Conservation (phyloP, 2,329 filamentous ascomycete genomes). For the Diplocarpon mali region DNA sequence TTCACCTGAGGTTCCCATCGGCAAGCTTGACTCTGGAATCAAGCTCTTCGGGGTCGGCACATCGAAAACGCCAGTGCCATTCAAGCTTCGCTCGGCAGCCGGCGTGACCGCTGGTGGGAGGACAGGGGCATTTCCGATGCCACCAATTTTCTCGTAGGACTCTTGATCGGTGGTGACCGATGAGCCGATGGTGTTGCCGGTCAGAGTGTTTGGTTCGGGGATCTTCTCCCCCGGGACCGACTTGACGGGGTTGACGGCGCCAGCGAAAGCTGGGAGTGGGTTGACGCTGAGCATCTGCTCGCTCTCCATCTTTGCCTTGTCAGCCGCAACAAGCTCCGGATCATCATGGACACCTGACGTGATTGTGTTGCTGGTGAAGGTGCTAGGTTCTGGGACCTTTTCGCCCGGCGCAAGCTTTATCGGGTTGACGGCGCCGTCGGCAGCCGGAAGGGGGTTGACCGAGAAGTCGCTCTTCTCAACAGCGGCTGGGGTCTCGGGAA, state of each 20-base stretch:
- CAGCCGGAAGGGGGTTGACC: conserved; percentile 51
- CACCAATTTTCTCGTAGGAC: conserved; percentile 74
- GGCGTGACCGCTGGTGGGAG: conserved; percentile 32
- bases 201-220: conserved; percentile 53
- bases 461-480: conserved; percentile 33
- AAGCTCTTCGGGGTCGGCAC: conserved; percentile 49
- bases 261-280: conserved; percentile 50
- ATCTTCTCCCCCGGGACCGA: conserved; percentile 73
- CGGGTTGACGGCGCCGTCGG: conserved; percentile 63
- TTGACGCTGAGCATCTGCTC: conserved; percentile 44
- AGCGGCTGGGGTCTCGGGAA: conserved; percentile 58
- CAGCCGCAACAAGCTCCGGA: conserved; percentile 59
- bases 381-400: conserved; percentile 58
- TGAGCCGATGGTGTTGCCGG: conserved; percentile 54
- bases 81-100: conserved; percentile 25
- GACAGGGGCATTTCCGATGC: conserved; percentile 31
- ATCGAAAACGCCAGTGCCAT: conserved; percentile 32
- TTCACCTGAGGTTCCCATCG: conserved; percentile 39
- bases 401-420: conserved; percentile 71
- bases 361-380: conserved; percentile 54
- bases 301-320: conserved; percentile 23
- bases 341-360: conserved; percentile 70
- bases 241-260: conserved; percentile 67
- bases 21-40: conserved; percentile 76
- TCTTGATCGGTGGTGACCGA: conserved; percentile 72